Conservation (phyloP, 768 basidiomycete genomes). For the Dendrothele bispora region DNA sequence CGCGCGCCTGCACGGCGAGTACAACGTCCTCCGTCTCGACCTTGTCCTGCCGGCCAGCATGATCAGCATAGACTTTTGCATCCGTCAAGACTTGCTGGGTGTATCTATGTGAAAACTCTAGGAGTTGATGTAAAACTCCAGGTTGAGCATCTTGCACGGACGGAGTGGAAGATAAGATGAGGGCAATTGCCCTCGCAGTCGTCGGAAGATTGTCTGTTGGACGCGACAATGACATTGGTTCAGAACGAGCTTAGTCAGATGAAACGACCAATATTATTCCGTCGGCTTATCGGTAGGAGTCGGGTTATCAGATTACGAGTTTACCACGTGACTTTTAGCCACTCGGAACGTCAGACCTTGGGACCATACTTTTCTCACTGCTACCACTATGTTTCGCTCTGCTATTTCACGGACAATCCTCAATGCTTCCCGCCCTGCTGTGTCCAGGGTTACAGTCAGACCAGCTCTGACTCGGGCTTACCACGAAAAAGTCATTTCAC, state of each 20-base stretch:
- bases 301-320: neutral
- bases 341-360: too few relatives aligned
- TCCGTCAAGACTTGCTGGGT: constrained; percentile 82
- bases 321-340: neutral
- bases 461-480: constrained; percentile 71
- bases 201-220: constrained; percentile 72
- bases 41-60: constrained; percentile 76
- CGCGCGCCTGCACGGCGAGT: constrained; percentile 82
- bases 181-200: constrained; percentile 82
- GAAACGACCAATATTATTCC: neutral
- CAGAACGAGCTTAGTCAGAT: constrained; percentile 3
- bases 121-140: constrained; percentile 80
- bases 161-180: constrained; percentile 80
- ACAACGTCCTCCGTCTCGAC: constrained; percentile 82
- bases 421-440: constrained; percentile 42
- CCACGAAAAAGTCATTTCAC: constrained; percentile 96
- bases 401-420: constrained; percentile 51
- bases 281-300: too few relatives aligned
- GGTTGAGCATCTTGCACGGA: constrained; percentile 86
- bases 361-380: constrained; percentile 18
- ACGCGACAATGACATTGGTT: constrained; percentile 34
- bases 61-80: constrained; percentile 85
- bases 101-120: constrained; percentile 86
- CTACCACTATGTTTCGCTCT: constrained; percentile 76
- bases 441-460: constrained; percentile 37